Base-by-base conservation (phyloP, 352 stramenopile genomes). In the Plasmopara muralis region DNA sequence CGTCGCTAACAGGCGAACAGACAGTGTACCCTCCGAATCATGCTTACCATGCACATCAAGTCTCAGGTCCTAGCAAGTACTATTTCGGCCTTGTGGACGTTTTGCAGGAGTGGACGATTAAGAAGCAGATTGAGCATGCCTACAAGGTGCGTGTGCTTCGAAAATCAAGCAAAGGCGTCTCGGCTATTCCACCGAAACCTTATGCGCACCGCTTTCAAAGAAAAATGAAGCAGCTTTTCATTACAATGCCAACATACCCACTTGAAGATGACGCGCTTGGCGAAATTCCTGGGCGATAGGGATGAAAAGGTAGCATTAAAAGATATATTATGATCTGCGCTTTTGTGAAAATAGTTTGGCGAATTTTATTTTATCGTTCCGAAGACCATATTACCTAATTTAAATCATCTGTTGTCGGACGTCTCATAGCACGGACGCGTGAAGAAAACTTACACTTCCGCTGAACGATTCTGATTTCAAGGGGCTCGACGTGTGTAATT, bases 31-130 rank as follows among this genome's bases (percentile, higher is more conserved):
- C 57, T 42, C 51, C 65, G 18, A 73, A 43, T 31, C 77, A 89
- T 49, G 67, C 74, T 15, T 89, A 89, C 42, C 58, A 74, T 31
- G 83, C 81, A 39, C 73, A 91, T 52, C 79, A 87, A 46, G 81
- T 94, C 2, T 89, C 83, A 1, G 85, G 84, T 0, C 84, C 87
- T 14, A 91, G 83, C 53, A 77, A 75, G 48, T 96, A 95, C 50
- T 95, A 94, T 75, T 82, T 96, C 44, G 87, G 87, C 0, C 62
- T 96, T 5, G 90, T 96, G 2, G 87, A 96, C 50, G 87, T 96
- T 10, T 60, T 96, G 40, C 87, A 96, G 66, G 69, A 84, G 52
- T 96, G 84, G 84, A 95, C 83, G 6, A 50, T 91, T 0, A 34
- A 55, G 0, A 96, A 96, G 53, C 75, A 85, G 37, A 47, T 68